A percentile compares a stretch with the other conserved stretches of the same genome.
Evolutionary conservation across 1,284 basidiomycete genomes (phyloP).

Genomic region (Singerocomus inundabilis): DNA sequence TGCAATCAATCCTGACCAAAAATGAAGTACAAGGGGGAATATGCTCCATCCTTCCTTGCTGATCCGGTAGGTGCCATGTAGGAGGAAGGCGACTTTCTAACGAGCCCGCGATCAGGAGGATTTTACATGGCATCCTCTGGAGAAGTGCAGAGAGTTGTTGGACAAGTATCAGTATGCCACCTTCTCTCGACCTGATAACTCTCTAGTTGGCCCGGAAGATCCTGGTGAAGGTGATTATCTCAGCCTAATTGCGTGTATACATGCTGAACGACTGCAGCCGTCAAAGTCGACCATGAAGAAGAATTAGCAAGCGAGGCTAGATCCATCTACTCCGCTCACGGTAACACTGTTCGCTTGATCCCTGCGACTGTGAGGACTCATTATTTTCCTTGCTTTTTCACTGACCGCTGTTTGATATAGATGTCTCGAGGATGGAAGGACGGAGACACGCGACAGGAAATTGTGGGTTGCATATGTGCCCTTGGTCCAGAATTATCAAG

Average conservation of each 20-base stretch:
- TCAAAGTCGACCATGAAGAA: slow-evolving; percentile 14
- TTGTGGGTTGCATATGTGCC: slow-evolving; percentile 38
- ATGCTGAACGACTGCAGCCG: slow-evolving; percentile 14
- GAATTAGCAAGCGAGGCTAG: slow-evolving; percentile 22
- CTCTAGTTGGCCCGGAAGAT: slow-evolving; percentile 33
- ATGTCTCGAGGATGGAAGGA: slow-evolving; percentile 31
- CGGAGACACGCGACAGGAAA: slow-evolving; percentile 26
- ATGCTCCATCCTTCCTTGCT: slow-evolving; percentile 81
- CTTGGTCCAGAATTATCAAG: slow-evolving; percentile 42
- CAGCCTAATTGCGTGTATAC: neutral
- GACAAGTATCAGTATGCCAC: slow-evolving; percentile 66
- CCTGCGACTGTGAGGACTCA: slow-evolving; percentile 24
- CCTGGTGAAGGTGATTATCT: slow-evolving; percentile 25
- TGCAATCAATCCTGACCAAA: slow-evolving; percentile 87
- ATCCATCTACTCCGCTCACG: slow-evolving; percentile 25
- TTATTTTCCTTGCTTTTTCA: neutral
- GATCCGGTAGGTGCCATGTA: slow-evolving; percentile 65
- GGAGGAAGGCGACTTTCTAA: slow-evolving; percentile 5
- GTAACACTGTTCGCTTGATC: slow-evolving; percentile 23
- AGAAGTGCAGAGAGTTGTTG: slow-evolving; percentile 57
- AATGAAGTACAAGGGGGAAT: slow-evolving; percentile 97
- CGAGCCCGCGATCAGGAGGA: slow-evolving; percentile 52
- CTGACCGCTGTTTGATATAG: slow-evolving; percentile 23
- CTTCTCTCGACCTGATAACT: slow-evolving; percentile 64
- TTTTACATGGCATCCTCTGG: slow-evolving; percentile 72